Evolutionary conservation across 495 filamentous ascomycete genomes (phyloP).

Genomic region (Tuber microsphaerosporum): DNA sequence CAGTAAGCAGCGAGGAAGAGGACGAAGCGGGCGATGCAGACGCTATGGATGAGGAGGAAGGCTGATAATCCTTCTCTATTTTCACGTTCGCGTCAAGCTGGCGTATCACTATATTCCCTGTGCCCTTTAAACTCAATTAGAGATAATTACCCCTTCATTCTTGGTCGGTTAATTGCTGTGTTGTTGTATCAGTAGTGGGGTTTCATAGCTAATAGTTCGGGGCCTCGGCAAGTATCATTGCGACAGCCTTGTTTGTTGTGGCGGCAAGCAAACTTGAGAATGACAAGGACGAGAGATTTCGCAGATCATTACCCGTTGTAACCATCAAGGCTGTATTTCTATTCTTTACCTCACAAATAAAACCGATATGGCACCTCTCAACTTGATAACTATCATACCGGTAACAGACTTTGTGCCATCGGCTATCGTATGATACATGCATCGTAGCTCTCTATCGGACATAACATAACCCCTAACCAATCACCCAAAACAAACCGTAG

Average conservation of each 20-base stretch:
- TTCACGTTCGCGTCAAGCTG: background rate
- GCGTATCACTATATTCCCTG: background rate
- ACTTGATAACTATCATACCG: no score
- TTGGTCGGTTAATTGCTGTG: background rate
- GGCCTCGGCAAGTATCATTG: background rate
- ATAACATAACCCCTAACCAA: no score
- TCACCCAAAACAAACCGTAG: no score
- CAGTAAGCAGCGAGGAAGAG: background rate
- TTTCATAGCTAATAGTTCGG: background rate
- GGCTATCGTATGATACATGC: no score
- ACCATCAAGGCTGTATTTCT: background rate
- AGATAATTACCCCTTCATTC: background rate
- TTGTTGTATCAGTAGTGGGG: background rate
- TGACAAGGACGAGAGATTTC: background rate
- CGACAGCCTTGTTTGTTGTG: background rate
- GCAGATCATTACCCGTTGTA: background rate
- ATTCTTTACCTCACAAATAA: background rate
- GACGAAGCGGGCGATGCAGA: background rate
- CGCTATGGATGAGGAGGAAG: background rate
- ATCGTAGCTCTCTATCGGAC: no score
- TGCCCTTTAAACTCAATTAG: background rate
- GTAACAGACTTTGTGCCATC: no score
- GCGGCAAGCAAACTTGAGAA: no score
- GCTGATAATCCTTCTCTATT: background rate
- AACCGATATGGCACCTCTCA: background rate